These are phyloP conservation scores for Geum urbanum DNA, from an alignment of 306 rosid genomes.

Conservation along the genomic window DNA sequence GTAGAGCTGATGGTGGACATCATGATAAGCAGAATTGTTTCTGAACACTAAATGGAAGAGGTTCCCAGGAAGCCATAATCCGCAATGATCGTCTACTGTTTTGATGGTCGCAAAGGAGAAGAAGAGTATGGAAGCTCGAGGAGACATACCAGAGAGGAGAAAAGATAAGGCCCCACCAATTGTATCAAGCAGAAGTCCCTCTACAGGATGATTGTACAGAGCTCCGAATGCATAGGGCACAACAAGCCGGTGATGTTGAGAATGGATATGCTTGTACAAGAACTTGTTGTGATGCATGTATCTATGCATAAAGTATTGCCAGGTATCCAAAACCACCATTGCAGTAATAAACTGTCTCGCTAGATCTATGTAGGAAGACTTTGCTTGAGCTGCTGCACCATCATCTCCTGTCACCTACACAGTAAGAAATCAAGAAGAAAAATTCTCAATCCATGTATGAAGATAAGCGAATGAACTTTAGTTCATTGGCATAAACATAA, in stretches of 20 bases:
- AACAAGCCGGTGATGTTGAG: conserved; percentile 85
- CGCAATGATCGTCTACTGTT: conserved; percentile 95
- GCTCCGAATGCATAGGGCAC: conserved; percentile 95
- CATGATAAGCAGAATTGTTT: conserved; percentile 90
- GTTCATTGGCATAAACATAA: not conserved
- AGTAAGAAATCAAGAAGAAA: conserved; percentile 2
- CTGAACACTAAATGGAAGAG: conserved; percentile 66
- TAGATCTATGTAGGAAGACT: conserved; percentile 41
- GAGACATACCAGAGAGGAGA: conserved; percentile 83
- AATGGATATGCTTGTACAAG: conserved; percentile 86
- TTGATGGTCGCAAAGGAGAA: conserved; percentile 94
- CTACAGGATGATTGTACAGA: conserved; percentile 88
- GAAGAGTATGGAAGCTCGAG: conserved; percentile 85
- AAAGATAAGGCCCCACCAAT: conserved; percentile 90
- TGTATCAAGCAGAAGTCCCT: conserved; percentile 94
- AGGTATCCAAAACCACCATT: conserved; percentile 87
- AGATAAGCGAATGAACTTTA: not conserved
- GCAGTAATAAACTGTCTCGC: conserved; percentile 73
- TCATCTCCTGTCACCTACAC: conserved; percentile 67
- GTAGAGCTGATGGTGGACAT: conserved; percentile 90
- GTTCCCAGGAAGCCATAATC: conserved; percentile 87
- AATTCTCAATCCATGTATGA: not conserved
- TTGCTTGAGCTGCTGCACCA: conserved; percentile 28
- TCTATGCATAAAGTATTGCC: conserved; percentile 98
- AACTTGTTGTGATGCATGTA: conserved; percentile 96